Base-by-base conservation (phyloP, 371 early-diverging fungal genomes). In the Actinomortierella ambigua region DNA sequence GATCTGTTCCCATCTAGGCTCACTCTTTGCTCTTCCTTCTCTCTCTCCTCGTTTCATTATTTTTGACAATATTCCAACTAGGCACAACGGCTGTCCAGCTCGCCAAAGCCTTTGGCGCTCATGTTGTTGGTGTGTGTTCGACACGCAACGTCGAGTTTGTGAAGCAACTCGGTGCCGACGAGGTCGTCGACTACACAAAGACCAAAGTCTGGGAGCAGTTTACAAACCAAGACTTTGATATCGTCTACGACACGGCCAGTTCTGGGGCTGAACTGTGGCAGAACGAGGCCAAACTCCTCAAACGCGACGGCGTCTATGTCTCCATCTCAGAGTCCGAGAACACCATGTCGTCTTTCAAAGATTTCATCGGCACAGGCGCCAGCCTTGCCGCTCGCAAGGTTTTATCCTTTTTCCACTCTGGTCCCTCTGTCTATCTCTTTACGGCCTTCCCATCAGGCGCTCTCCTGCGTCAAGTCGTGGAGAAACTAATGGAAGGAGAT, bases 91-190 rank as follows among this genome's bases (percentile, higher is more conserved):
- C 79, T 7, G 81, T 90, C 13, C 92, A 91, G 60, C 17, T 88
- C 4, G 90, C 86, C 22, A 88, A 88, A 51, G 64, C 75, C 1
- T 29, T 78, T 26, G 77, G 71, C 22, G 87, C 87, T 1, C 50
- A 79, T 18, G 89, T 89, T 0, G 81, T 83, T 1, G 91, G 79
- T n/a, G 82, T 89, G n/a, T 87, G 89, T 50, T 85, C 85, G 28
- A 68, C 65, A 0, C 76, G 60, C 34, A 86, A 86, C 48, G 68
- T 71, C 15, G 80, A 80, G 27, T 66, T 83, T 23, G 85, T 87
- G 17, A 68, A 69, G 44, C 49, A 58, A 0, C 61, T 89, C 9
- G 88, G 88, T n/a, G 89, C 88, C 0, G 90, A 88, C 41, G 58
- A 67, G 15, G 77, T 86, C 3, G 68, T 90, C 7, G 83, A 88